Conservation (phyloP, 768 basidiomycete species). For the Leccinum incarnatum region DNA sequence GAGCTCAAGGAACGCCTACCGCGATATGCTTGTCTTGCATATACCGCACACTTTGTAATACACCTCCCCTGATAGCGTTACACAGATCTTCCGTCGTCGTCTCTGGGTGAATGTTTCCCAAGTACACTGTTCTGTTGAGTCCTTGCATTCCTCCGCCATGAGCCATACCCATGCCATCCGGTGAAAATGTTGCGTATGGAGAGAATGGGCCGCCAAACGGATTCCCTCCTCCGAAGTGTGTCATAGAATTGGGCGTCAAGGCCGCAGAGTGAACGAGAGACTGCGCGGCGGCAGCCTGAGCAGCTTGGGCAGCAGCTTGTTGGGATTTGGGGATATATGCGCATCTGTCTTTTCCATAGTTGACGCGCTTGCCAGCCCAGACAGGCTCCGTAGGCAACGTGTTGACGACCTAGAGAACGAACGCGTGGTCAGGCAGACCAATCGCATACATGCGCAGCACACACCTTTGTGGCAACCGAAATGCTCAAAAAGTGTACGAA, state of each 20-base stretch:
- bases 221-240: slow-evolving; percentile 29
- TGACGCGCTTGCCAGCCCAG: slow-evolving; percentile 96
- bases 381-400: slow-evolving; percentile 87
- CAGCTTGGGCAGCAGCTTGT: slow-evolving; percentile 83
- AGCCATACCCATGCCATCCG: slow-evolving; percentile 37
- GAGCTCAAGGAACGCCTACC: slow-evolving; percentile 44
- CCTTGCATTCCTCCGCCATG: slow-evolving; percentile 41
- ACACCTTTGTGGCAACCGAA: slow-evolving; percentile 88
- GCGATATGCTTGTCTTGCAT: slow-evolving; percentile 98
- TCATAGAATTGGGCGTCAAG: slow-evolving; percentile 30
- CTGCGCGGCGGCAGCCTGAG: slow-evolving; percentile 84
- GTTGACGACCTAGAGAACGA: slow-evolving; percentile 73
- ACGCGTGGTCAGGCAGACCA: slow-evolving; percentile 2
- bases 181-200: slow-evolving; percentile 52
- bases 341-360: slow-evolving; percentile 98
- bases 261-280: slow-evolving; percentile 53
- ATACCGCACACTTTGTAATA: slow-evolving; percentile 91
- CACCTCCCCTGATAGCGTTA: slow-evolving; percentile 95
- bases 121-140: slow-evolving; percentile 90
- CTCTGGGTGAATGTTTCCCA: slow-evolving; percentile 97
- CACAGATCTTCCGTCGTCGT: slow-evolving; percentile 93
- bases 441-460: slow-evolving; percentile 18
- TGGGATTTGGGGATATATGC: slow-evolving; percentile 97
- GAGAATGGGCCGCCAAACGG: slow-evolving; percentile 39
- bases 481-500: slow-evolving; percentile 99